These are phyloP conservation scores for Gleditsia sinensis DNA, from an alignment of 306 rosid species.

Conservation along the genomic window DNA sequence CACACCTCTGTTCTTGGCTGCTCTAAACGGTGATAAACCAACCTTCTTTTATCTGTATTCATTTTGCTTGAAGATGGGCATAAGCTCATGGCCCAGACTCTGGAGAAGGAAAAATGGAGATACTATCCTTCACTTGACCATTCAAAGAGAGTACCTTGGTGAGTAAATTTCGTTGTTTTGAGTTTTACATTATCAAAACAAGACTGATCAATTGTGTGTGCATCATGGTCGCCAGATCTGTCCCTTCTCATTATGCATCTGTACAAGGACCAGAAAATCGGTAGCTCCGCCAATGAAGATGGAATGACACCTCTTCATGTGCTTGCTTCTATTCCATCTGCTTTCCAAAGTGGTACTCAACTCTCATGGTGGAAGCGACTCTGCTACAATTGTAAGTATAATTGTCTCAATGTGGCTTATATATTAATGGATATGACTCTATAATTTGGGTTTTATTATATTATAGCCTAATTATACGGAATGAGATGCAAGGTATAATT, in stretches of 20 bases:
- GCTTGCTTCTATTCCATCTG: conserved; percentile 49
- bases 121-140: neutral
- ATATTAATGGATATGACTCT: too few species aligned
- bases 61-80: neutral
- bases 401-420: neutral
- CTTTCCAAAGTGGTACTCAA: conserved; percentile 46
- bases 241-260: conserved; percentile 43
- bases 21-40: conserved; percentile 27
- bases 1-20: too few species aligned
- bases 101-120: neutral
- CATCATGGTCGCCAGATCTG: conserved; percentile 36
- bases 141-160: neutral
- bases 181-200: neutral
- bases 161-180: neutral
- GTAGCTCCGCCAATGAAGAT: neutral
- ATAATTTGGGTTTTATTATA: too few species aligned
- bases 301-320: conserved; percentile 51
- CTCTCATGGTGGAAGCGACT: conserved; percentile 11
- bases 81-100: neutral
- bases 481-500: too few species aligned
- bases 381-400: conserved; percentile 35
- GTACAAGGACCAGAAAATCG: conserved; percentile 18
- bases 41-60: conserved; percentile 35
- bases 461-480: neutral
- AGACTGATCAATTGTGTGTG: neutral